Evolutionary conservation across 306 rosid species (phyloP), one percentile per base, ranked within the genome.

Genomic region (Quillaja saponaria): DNA sequence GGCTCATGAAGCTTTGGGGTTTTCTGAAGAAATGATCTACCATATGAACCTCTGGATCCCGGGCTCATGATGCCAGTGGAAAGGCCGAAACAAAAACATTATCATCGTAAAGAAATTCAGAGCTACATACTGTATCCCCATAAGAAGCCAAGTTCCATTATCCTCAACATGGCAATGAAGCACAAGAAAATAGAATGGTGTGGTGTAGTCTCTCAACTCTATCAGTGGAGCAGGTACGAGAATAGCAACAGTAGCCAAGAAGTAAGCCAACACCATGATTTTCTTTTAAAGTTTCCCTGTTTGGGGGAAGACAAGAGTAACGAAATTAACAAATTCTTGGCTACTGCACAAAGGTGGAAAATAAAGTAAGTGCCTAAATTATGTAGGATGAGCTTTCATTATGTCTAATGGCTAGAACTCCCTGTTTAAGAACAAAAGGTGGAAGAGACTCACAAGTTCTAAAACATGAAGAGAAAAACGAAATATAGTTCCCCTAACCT

Each of bases 31-130:
- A 34, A 21, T 15, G 31, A 18, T 42, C 85, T 80, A 88, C 98
- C 96, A 88, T 56, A 91, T 82, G 66, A 91, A 91, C 80, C 98
- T 82, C 67, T 91, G 98, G 50, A 80, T 69, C 60, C 96, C 96
- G 38, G 81, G 73, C 37, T 86, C 98, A 74, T 86, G 95, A 64
- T 71, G 73, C 96, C 96, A 91, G 40, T 68, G 78, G 70, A 88
- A 91, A 35, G 98, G 95, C 48, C 82, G 47, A 63, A 80, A 91
- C 86, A 91, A 68, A 80, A 91, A 88, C 86, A 86, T 84, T 37
- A 67, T 17, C 87, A 91, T 77, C 37, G 92, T 91, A 72, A 86
- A 84, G 71, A 73, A 46, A 52, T 88, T 80, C 15, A 86, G 47
- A 13, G 76, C 76, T 62, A 81, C 52, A 67, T 76, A 88, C 37